A percentile compares a stretch with the other conserved stretches of the same genome.
These are phyloP conservation scores for Fusarium poae DNA, from an alignment of 2,329 filamentous ascomycete genomes.

Conservation along the genomic window DNA sequence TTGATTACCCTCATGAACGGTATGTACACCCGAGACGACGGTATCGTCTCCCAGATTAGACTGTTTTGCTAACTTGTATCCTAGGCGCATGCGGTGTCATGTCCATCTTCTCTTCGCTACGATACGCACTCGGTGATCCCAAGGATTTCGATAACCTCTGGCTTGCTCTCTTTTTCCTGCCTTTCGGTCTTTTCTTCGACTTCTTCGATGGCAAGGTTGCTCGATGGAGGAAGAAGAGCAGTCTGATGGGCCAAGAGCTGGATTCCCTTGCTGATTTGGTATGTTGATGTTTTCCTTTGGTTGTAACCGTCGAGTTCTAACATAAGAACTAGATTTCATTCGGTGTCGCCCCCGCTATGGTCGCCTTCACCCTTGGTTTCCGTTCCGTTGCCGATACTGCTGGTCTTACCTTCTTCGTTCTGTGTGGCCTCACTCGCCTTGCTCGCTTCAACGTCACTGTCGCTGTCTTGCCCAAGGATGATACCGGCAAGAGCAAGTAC, in stretches of 20 bases:
- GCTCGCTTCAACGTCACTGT: conserved; percentile 99
- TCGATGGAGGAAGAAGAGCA: conserved; percentile 95
- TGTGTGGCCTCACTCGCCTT: conserved; percentile 91
- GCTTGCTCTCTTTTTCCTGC: conserved; percentile 86
- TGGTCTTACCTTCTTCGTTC: conserved; percentile 86
- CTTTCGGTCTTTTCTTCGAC: conserved; percentile 95
- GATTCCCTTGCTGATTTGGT: conserved; percentile 96
- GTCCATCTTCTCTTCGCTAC: conserved; percentile 94
- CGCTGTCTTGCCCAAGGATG: conserved; percentile 89
- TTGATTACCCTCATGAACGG: conserved; percentile 87
- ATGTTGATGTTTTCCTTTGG: conserved; percentile 53
- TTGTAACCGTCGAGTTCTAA: conserved; percentile 20
- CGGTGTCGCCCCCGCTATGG: conserved; percentile 87
- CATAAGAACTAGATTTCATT: conserved; percentile 81
- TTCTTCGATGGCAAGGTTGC: conserved; percentile 98
- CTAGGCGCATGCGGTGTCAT: conserved; percentile 87
- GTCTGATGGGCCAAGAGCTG: conserved; percentile 96
- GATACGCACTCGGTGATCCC: conserved; percentile 85
- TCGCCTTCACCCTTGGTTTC: conserved; percentile 89
- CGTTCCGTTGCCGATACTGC: conserved; percentile 87
- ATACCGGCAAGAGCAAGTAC: conserved; percentile 89
- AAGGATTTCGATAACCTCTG: conserved; percentile 78
- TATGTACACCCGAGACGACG: conserved; percentile 51
- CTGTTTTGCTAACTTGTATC: conserved; percentile 16
- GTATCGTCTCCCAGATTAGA: not conserved